Percentiles rank a stretch among this genome's conserved stretches.
phyloP scores from a whole-genome alignment of 257 asterid species.

The Buddleja alternifolia region DNA sequence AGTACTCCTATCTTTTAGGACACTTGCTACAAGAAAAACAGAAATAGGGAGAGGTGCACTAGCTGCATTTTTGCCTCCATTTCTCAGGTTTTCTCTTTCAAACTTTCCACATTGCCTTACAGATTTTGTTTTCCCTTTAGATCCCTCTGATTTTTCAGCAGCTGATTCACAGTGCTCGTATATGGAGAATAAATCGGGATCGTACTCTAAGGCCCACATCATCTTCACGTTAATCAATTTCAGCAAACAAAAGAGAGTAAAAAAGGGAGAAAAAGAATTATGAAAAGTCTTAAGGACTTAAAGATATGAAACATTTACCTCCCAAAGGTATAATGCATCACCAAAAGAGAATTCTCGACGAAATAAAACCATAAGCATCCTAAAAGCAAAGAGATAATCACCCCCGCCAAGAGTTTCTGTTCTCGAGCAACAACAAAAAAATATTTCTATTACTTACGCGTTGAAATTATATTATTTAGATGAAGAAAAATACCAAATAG shows the following conservation, averaged over 20 bases:
- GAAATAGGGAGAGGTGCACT: slow-evolving; percentile 78
- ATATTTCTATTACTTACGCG: slow-evolving; percentile 12
- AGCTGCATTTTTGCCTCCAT: slow-evolving; percentile 43
- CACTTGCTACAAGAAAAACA: slow-evolving; percentile 87
- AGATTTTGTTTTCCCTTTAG: slow-evolving; percentile 59
- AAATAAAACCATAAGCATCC: slow-evolving; percentile 96
- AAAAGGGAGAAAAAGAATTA: background rate
- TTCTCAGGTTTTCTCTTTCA: slow-evolving; percentile 70
- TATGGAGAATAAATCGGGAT: slow-evolving; percentile 58
- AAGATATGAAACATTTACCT: slow-evolving; percentile 51
- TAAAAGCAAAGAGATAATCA: slow-evolving; percentile 87
- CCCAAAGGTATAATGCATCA: slow-evolving; percentile 93
- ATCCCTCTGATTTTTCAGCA: slow-evolving; percentile 49
- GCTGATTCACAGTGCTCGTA: slow-evolving; percentile 61
- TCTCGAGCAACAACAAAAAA: slow-evolving; percentile 23
- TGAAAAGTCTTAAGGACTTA: background rate
- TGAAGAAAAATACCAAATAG: background rate
- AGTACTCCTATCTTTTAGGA: slow-evolving; percentile 71
- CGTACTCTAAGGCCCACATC: slow-evolving; percentile 99
- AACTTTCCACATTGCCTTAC: slow-evolving; percentile 68
- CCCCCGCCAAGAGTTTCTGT: slow-evolving; percentile 92
- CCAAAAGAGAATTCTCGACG: slow-evolving; percentile 95
- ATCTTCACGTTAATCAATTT: slow-evolving; percentile 44
- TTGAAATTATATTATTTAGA: background rate
- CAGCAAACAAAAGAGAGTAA: slow-evolving; percentile 5